A percentile compares a stretch with the other conserved stretches of the same genome.
Evolutionary conservation across 2,329 filamentous ascomycete species (phyloP).

Genomic region (Thermoascus crustaceus): DNA sequence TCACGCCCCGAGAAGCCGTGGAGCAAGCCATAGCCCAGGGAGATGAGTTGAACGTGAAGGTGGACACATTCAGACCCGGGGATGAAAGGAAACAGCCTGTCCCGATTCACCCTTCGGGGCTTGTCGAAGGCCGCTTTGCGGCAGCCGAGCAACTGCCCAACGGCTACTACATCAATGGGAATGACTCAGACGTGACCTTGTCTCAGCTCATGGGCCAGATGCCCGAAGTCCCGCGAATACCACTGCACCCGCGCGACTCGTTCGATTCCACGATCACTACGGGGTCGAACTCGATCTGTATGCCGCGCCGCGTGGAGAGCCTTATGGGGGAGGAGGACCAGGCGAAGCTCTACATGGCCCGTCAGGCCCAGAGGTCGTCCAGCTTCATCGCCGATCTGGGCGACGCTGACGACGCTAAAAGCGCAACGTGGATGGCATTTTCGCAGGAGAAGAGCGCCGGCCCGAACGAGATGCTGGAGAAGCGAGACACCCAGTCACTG

Average conservation of each 20-base stretch:
- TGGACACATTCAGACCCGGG: conserved; percentile 65
- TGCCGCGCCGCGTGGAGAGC: conserved; percentile 62
- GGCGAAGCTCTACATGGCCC: conserved; percentile 63
- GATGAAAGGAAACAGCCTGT: conserved; percentile 40
- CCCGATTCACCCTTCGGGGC: conserved; percentile 63
- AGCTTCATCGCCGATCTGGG: conserved; percentile 1
- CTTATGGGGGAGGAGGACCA: conserved; percentile 73
- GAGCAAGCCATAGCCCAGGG: conserved; percentile 69
- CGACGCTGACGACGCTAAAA: conserved; percentile 11
- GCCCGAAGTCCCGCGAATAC: conserved; percentile 38
- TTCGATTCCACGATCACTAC: conserved; percentile 59
- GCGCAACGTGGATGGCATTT: conserved; percentile 4
- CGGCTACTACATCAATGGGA: conserved; percentile 61
- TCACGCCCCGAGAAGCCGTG: conserved; percentile 73
- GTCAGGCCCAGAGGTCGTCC: conserved; percentile 33
- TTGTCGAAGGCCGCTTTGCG: conserved; percentile 70
- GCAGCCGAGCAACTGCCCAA: conserved; percentile 59
- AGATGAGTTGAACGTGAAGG: conserved; percentile 82
- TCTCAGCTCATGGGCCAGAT: conserved; percentile 41
- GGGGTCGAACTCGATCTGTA: conserved; percentile 52
- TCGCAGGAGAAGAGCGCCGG: not conserved
- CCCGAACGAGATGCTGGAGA: not conserved
- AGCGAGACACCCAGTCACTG: too few relatives aligned
- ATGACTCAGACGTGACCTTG: conserved; percentile 57
- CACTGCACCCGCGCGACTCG: conserved; percentile 52